Conservation (phyloP, 495 filamentous ascomycete species). For the Neurospora tetraspora region DNA sequence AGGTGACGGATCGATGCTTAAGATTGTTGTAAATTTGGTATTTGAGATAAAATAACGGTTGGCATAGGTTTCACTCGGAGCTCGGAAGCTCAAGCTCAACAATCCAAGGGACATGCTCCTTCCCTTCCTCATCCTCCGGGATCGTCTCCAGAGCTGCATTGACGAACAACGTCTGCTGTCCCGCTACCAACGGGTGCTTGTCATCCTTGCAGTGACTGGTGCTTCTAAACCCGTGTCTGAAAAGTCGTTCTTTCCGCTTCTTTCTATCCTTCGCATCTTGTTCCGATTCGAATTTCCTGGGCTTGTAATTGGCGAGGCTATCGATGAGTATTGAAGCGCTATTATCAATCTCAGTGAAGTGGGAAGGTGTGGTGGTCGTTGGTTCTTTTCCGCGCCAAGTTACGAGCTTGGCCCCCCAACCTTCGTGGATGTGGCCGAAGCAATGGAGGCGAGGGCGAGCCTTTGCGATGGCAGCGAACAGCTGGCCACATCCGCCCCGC, state of each 20-base stretch:
- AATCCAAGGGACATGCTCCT: constrained; percentile 48
- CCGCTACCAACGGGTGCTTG: constrained; percentile 28
- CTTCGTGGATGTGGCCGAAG: constrained; percentile 71
- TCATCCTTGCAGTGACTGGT: constrained; percentile 27
- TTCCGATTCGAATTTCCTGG: constrained; percentile 4
- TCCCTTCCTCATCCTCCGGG: constrained; percentile 26
- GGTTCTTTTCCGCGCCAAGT: constrained; percentile 37
- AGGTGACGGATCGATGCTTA: no score
- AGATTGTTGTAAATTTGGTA: no score
- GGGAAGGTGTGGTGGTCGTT: constrained; percentile 22
- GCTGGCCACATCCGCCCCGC: constrained; percentile 44
- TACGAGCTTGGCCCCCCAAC: constrained; percentile 55
- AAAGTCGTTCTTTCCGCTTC: neutral
- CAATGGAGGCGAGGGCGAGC: constrained; percentile 52
- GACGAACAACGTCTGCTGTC: constrained; percentile 57
- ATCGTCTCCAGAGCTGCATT: constrained; percentile 49
- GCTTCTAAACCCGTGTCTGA: constrained; percentile 3
- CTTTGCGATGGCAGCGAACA: constrained; percentile 46
- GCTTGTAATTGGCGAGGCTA: constrained; percentile 30
- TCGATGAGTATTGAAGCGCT: constrained; percentile 31
- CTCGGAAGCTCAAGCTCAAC: constrained; percentile 45
- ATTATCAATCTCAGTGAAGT: constrained; percentile 30
- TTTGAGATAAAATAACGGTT: no score
- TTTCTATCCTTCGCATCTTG: constrained; percentile 5
- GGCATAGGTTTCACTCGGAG: no score